Conservation (phyloP, 495 filamentous ascomycete genomes). For the Delitschia confertaspora region DNA sequence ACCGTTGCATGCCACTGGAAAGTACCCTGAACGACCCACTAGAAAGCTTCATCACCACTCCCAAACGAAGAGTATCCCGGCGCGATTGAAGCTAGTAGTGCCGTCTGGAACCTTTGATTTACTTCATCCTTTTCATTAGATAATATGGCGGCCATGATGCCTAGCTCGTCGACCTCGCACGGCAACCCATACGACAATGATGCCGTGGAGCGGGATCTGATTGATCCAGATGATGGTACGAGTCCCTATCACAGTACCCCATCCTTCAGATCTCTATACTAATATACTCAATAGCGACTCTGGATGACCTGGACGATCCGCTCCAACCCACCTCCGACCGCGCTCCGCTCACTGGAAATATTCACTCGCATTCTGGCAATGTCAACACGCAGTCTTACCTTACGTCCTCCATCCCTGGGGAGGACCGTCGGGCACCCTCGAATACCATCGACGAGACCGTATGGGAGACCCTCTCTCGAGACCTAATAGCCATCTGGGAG, state of each 20-base stretch:
- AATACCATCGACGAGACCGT: conserved; percentile 97
- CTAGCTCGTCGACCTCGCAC: conserved; percentile 27
- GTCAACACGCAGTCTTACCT: conserved; percentile 54
- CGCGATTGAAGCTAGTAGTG: too few species aligned
- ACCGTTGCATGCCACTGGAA: too few species aligned
- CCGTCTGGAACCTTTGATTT: too few species aligned
- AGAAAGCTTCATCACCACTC: too few species aligned
- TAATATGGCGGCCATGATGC: conserved; percentile 32
- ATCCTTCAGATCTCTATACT: conserved; percentile 1
- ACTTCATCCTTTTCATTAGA: not conserved
- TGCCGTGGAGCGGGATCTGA: conserved; percentile 78
- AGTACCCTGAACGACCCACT: too few species aligned
- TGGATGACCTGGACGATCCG: conserved; percentile 92
- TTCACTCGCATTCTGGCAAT: conserved; percentile 46
- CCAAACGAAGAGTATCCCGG: too few species aligned
- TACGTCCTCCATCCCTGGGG: conserved; percentile 80
- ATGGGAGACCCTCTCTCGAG: conserved; percentile 87
- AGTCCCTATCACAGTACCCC: conserved; percentile 1
- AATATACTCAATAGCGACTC: conserved; percentile 45
- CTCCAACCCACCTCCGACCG: conserved; percentile 58
- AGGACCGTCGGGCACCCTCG: conserved; percentile 83
- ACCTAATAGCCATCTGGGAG: conserved; percentile 87
- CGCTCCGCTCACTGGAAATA: conserved; percentile 72
- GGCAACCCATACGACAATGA: conserved; percentile 57
- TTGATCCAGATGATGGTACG: conserved; percentile 90